Conservation (phyloP, 495 filamentous ascomycete genomes). For the Penicillium canescens region DNA sequence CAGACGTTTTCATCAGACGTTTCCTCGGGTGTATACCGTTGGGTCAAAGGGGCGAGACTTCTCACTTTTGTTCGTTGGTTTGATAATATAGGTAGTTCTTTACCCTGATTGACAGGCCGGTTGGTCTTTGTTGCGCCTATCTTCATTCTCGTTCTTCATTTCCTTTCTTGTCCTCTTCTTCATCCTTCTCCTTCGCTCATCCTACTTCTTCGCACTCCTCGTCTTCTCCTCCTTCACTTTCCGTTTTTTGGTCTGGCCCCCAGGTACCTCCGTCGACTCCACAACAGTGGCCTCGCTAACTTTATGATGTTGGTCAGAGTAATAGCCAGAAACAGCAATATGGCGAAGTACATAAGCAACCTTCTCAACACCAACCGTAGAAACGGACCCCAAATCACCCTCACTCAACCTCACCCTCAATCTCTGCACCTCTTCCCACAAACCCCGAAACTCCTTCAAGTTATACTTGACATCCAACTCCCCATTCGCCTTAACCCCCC, state of each 20-base stretch:
- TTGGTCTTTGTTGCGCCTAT: no score
- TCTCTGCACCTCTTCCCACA: constrained; percentile 47
- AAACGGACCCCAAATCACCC: constrained; percentile 27
- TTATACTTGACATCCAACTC: constrained; percentile 63
- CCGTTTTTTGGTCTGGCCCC: neutral
- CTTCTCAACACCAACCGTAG: constrained; percentile 62
- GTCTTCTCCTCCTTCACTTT: constrained; percentile 1
- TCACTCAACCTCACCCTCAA: constrained; percentile 47
- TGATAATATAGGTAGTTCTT: no score
- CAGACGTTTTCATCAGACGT: no score
- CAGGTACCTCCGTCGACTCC: neutral
- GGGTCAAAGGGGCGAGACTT: no score
- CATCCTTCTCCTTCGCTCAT: neutral
- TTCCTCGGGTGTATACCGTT: no score
- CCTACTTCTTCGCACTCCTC: neutral
- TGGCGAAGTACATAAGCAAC: constrained; percentile 61
- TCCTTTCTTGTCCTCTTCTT: neutral
- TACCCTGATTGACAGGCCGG: no score
- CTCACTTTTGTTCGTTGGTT: no score
- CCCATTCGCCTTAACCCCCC: constrained; percentile 32
- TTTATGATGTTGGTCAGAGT: neutral
- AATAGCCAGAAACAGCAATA: constrained; percentile 30
- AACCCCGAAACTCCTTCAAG: constrained; percentile 57
- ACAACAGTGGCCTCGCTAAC: neutral
- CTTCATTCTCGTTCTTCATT: no score